Conservation (phyloP, 2,329 filamentous ascomycete species). For the Atkinsonella texensis region DNA sequence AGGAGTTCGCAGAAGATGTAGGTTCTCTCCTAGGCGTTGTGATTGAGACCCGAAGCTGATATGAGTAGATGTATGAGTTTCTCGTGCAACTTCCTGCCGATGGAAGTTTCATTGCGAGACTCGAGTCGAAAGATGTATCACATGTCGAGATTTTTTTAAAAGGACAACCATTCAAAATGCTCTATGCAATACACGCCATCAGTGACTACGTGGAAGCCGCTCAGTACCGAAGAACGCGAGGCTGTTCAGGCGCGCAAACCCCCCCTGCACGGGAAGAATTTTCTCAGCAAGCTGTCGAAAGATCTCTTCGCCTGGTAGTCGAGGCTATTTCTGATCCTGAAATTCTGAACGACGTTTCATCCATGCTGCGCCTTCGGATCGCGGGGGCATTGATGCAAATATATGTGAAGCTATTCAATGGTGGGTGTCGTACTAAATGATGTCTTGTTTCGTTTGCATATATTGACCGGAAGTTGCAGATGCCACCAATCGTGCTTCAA, state of each 20-base stretch:
- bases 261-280: slow-evolving; percentile 1
- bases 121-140: slow-evolving; percentile 41
- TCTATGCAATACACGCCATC: slow-evolving; percentile 62
- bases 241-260: slow-evolving; percentile 13
- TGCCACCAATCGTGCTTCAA: neutral
- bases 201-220: slow-evolving; percentile 43
- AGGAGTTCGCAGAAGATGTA: slow-evolving; percentile 57
- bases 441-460: neutral
- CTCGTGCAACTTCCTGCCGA: slow-evolving; percentile 59
- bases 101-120: slow-evolving; percentile 44
- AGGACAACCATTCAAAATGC: slow-evolving; percentile 56
- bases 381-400: slow-evolving; percentile 17
- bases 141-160: slow-evolving; percentile 55
- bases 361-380: slow-evolving; percentile 15
- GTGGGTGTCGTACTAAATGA: slow-evolving; percentile 6
- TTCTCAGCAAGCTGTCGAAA: slow-evolving; percentile 18
- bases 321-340: slow-evolving; percentile 47
- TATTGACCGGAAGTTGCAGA: neutral
- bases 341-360: slow-evolving; percentile 29
- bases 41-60: slow-evolving; percentile 9
- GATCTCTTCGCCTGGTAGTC: slow-evolving; percentile 42
- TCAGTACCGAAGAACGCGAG: slow-evolving; percentile 18
- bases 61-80: slow-evolving; percentile 52
- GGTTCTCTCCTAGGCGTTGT: slow-evolving; percentile 7
- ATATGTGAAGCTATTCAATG: slow-evolving; percentile 17